A percentile compares a stretch with the other conserved stretches of the same genome.
phyloP scores from a whole-genome alignment of 1,284 basidiomycete genomes.

The Ganoderma multipileum region DNA sequence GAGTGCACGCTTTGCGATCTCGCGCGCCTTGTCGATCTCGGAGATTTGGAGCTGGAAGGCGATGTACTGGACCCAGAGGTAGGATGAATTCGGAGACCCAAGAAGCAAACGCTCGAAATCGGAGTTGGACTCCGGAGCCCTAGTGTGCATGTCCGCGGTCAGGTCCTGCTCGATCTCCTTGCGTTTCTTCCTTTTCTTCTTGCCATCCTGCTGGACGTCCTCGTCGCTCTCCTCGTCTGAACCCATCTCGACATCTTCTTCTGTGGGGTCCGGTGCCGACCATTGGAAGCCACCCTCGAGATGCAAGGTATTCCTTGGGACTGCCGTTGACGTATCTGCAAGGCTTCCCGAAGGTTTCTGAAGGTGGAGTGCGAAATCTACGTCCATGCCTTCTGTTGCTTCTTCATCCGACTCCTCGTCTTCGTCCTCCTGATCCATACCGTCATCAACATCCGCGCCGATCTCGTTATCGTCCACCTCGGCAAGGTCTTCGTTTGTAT shows the following conservation, averaged over 20 bases:
- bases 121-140: constrained; percentile 87
- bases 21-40: constrained; percentile 93
- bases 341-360: constrained; percentile 20
- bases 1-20: constrained; percentile 86
- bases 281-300: constrained; percentile 75
- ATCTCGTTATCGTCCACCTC: constrained; percentile 33
- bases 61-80: constrained; percentile 99
- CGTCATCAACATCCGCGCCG: constrained; percentile 33
- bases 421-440: constrained; percentile 48
- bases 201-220: constrained; percentile 51
- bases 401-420: constrained; percentile 12
- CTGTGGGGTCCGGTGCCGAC: constrained; percentile 52
- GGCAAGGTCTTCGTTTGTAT: constrained; percentile 37
- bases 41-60: constrained; percentile 96
- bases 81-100: constrained; percentile 97
- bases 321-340: background rate
- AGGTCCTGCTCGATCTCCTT: constrained; percentile 83
- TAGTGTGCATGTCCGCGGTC: constrained; percentile 86
- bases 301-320: constrained; percentile 49
- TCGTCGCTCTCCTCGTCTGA: constrained; percentile 57
- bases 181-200: constrained; percentile 71
- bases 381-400: constrained; percentile 32
- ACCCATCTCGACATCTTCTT: constrained; percentile 43
- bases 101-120: constrained; percentile 96
- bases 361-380: constrained; percentile 44